Base-by-base conservation (phyloP, 352 stramenopile species). In the Phytophthora cactorum region DNA sequence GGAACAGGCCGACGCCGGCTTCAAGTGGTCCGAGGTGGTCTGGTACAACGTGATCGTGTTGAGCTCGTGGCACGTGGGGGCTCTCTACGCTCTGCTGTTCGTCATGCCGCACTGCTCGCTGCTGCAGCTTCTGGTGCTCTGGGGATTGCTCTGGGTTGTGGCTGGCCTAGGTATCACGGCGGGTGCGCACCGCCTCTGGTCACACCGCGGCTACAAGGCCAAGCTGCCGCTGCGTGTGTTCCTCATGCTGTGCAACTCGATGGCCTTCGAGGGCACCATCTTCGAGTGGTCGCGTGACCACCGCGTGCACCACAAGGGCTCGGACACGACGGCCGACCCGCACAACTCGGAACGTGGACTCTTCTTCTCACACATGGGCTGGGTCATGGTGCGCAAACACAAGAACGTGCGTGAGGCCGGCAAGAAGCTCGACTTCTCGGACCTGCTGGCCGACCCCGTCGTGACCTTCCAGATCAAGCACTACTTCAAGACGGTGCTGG, bases 361-460 rank as follows among this genome's bases (percentile, higher is more conserved):
- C 79, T 99, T 99, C 84, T 99, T 99, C 74, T 95, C 98, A 11
- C 97, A 99, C 85, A 99, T 99, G 87, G 98, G 98, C 63, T 99
- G 98, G 98, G 83, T 99, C 41, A 98, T 99, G 77, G 87, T 99
- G 25, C 98, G 98, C 81, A 99, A 99, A 81, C 92, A 99, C 84
- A 84, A 89, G 8, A 95, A 96, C 68, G 91, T 90, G 32, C 68
- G 63, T 17, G 54, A 43, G 17, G 88, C 92, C n/a, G 88, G 86
- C 62, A 89, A 91, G 64, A 97, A 98, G 75, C 82, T 99, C 54
- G 96, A 98, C 74, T 99, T 98, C 68, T 88, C 83, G 14, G 98
- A 99, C 69, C 75, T 99, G 34, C 72, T 97, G 39, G 87, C 84
- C 15, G 97, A 99, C 78, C 84, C 91, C 9, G 73, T 98, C 27